These are phyloP conservation scores for Kokia cookei DNA, from an alignment of 441 rosid species.

Conservation along the genomic window DNA sequence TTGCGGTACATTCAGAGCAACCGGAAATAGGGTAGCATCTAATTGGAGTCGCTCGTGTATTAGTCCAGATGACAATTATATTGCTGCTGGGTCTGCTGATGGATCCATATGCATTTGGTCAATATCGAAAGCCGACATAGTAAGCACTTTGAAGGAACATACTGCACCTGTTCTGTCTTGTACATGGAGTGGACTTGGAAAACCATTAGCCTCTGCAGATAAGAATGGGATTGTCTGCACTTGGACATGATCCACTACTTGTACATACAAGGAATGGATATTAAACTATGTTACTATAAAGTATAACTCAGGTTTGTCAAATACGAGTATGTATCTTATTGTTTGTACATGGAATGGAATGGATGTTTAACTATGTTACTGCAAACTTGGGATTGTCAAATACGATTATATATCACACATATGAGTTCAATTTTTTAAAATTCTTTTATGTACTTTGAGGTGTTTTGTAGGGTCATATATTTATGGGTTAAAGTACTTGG, in stretches of 20 bases:
- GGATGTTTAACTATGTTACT: too few relatives aligned
- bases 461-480: too few relatives aligned
- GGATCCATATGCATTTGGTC: conserved; percentile 88
- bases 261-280: neutral
- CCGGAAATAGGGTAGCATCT: conserved; percentile 80
- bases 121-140: conserved; percentile 61
- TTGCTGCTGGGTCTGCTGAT: conserved; percentile 91
- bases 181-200: conserved; percentile 92
- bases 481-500: too few relatives aligned
- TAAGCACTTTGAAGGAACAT: conserved; percentile 76
- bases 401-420: too few relatives aligned
- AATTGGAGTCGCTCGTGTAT: conserved; percentile 98
- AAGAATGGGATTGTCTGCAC: conserved; percentile 72
- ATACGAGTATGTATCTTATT: too few relatives aligned
- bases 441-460: too few relatives aligned
- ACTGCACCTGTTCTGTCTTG: conserved; percentile 75
- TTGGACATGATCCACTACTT: conserved; percentile 50
- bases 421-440: too few relatives aligned
- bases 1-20: conserved; percentile 72
- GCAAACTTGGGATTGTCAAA: too few relatives aligned
- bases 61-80: conserved; percentile 79
- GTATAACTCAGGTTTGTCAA: too few relatives aligned
- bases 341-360: too few relatives aligned
- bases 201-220: conserved; percentile 85
- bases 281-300: neutral